A percentile compares a stretch with the other conserved stretches of the same genome.
These are phyloP conservation scores for Solanum arcanum DNA, from an alignment of 257 asterid species.

Conservation along the genomic window DNA sequence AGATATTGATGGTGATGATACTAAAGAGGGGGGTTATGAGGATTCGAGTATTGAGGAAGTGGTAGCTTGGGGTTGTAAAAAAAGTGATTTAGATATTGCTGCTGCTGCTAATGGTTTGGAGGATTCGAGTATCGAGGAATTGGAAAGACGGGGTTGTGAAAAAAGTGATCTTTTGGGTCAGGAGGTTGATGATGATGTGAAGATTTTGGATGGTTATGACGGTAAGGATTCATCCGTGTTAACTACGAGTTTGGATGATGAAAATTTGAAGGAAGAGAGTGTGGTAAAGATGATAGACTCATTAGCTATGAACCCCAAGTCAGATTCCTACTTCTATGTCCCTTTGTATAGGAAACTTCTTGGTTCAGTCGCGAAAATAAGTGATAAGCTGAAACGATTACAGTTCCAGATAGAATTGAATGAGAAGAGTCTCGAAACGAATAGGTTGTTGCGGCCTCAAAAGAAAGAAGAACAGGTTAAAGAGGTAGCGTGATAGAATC, in stretches of 20 bases:
- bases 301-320: background rate
- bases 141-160: conserved; percentile 2
- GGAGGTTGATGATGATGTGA: conserved; percentile 2
- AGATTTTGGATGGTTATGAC: conserved; percentile 4
- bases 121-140: conserved; percentile 10
- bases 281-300: conserved; percentile 16
- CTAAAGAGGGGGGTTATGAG: background rate
- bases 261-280: conserved; percentile 13
- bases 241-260: conserved; percentile 13
- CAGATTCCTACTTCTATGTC: background rate
- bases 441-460: conserved; percentile 15
- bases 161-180: background rate
- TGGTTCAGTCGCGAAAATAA: background rate
- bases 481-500: conserved; percentile 25
- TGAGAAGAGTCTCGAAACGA: conserved; percentile 7
- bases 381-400: conserved; percentile 12
- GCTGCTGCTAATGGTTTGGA: background rate
- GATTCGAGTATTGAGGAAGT: conserved; percentile 26
- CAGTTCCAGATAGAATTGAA: conserved; percentile 17
- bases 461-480: conserved; percentile 28
- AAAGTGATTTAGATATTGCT: background rate
- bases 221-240: conserved; percentile 15
- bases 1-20: conserved; percentile 23
- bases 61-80: conserved; percentile 4
- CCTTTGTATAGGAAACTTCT: conserved; percentile 24